Evolutionary conservation across 176 grass and related monocot species (phyloP), one percentile per base, ranked within the genome.

Genomic region (Triticum timopheevii): DNA sequence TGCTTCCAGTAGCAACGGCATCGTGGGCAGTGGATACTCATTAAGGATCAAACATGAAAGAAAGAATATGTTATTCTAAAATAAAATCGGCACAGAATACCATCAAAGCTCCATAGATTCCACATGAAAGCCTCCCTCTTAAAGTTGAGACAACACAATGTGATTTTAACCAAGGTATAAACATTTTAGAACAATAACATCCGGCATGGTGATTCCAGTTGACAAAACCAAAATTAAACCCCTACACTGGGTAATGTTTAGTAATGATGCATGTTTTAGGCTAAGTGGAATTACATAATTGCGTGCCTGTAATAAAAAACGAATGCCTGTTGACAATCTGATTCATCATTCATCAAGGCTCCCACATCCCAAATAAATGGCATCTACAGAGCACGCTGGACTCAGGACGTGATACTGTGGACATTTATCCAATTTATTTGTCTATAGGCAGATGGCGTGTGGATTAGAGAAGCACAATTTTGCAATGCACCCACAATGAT

Each of bases 11-110:
- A 19, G 82, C 36, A 75, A 98, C 73, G 69, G 85, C 91, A 45
- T 96, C 92, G 84, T 98, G 97, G 78, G 87, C 79, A 79, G 97
- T 98, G 81, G 85, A 33, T 56, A 38, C 80, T 83, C 10, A 65
- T 98, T 90, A 98, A 98, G 92, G 90, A 90, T 83, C 35, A 89
- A 65, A 77, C 27, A 80, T 49, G 44, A 49, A 76, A 66, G 54
- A 22, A 75, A 22, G 52, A 83, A 58, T 1, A 1, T 69, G 47
- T n/a, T 71, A 65, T 27, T 73, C 13, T 34, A 15, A 56, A 58
- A 20, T 13, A 79, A 45, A 44, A 45, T 25, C 10, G 40, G 61
- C 35, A 59, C 65, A 22, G 5, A 8, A 23, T 49, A 54, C 83
- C 76, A 74, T 75, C 3, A 80, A 12, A 82, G 19, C 16, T 50